Percentiles rank a stretch among this genome's conserved stretches.
Evolutionary conservation across 2,329 filamentous ascomycete species (phyloP).

Genomic region (Aureobasidium sp.): DNA sequence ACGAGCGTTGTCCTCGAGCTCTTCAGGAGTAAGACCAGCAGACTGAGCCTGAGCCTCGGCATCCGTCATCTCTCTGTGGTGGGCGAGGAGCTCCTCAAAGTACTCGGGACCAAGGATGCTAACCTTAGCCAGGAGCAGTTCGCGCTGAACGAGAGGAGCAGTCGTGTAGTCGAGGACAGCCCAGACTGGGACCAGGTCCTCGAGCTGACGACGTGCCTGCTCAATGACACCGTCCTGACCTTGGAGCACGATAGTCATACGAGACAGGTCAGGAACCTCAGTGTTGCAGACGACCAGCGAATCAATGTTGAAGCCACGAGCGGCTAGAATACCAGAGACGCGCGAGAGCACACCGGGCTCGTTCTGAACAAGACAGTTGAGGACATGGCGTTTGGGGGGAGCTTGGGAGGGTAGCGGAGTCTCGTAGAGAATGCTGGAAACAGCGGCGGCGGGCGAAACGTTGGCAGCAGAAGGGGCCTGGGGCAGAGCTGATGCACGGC

Average conservation of each 20-base stretch:
- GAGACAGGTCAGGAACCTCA: conserved; percentile 90
- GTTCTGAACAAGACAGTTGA: conserved; percentile 98
- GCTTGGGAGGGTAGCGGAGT: conserved; percentile 75
- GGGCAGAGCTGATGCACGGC: conserved; percentile 77
- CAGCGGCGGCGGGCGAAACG: conserved; percentile 83
- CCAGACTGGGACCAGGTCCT: conserved; percentile 97
- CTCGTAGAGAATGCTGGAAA: conserved; percentile 98
- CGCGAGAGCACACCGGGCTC: conserved; percentile 95
- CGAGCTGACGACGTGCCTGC: conserved; percentile 88
- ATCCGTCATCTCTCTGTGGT: conserved; percentile 83
- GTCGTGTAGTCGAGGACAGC: conserved; percentile 94
- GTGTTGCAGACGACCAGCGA: conserved; percentile 96
- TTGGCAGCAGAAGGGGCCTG: conserved; percentile 57
- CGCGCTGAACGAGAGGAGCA: conserved; percentile 87
- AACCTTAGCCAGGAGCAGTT: conserved; percentile 90
- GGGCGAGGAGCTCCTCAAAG: conserved; percentile 91
- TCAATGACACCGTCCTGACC: conserved; percentile 96
- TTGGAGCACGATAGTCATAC: conserved; percentile 97
- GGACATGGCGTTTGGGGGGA: conserved; percentile 86
- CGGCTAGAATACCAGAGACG: conserved; percentile 91
- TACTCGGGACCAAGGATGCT: conserved; percentile 96
- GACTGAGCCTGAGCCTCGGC: conserved; percentile 26
- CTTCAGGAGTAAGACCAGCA: conserved; percentile 19
- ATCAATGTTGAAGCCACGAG: conserved; percentile 98
- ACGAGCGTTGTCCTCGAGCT: conserved; percentile 16